phyloP scores from a whole-genome alignment of 2,329 filamentous ascomycete genomes.

The Blumeriella jaapii region DNA sequence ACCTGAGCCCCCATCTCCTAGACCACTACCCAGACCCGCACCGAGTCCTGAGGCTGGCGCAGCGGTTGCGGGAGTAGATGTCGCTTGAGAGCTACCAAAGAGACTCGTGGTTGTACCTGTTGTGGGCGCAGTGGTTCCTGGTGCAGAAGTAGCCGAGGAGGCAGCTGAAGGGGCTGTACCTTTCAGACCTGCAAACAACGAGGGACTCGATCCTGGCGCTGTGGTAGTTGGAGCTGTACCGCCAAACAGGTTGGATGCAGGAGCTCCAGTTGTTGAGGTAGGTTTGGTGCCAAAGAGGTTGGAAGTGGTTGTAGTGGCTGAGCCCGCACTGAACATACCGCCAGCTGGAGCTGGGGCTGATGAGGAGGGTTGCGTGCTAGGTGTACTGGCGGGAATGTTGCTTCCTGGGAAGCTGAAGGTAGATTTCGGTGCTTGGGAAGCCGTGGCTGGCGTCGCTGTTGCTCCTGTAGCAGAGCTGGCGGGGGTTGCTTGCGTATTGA shows the following conservation, averaged over 20 bases:
- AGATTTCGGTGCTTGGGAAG: conserved; percentile 12
- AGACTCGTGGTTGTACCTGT: conserved; percentile 20
- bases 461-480: conserved; percentile 7
- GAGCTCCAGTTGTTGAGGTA: conserved; percentile 13
- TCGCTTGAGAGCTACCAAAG: conserved; percentile 22
- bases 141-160: conserved; percentile 15
- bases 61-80: conserved; percentile 24
- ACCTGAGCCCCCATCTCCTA: conserved; percentile 2
- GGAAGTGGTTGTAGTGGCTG: conserved; percentile 9
- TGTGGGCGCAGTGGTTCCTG: conserved; percentile 14
- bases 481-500: conserved; percentile 6
- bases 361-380: conserved; percentile 6
- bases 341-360: conserved; percentile 12
- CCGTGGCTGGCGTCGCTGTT: conserved; percentile 6
- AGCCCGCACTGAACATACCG: conserved; percentile 1
- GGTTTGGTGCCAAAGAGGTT: conserved; percentile 9
- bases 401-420: conserved; percentile 14
- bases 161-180: conserved; percentile 5
- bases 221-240: conserved; percentile 18
- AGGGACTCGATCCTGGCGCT: conserved; percentile 11
- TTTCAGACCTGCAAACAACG: conserved; percentile 7
- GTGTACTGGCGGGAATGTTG: conserved; percentile 7
- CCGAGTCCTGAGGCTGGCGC: neutral
- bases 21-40: conserved; percentile 2
- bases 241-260: conserved; percentile 17